Evolutionary conservation across 2,329 filamentous ascomycete species (phyloP), one percentile per base, ranked within the genome.

Genomic region (Colletotrichum gloeosporioides): DNA sequence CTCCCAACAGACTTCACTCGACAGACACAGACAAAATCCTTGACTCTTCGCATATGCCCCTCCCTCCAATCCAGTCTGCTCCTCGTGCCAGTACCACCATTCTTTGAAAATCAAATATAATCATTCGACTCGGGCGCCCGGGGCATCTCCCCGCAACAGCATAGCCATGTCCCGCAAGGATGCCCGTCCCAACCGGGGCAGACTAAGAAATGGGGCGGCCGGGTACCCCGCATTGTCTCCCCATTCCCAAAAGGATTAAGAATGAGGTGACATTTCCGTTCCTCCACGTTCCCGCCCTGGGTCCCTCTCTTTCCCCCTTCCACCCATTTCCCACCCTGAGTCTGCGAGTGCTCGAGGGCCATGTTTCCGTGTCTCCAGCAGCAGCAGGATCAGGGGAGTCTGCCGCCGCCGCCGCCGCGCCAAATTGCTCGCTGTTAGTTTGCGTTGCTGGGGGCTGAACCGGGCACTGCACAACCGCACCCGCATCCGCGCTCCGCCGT

Each of bases 221-320:
- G 32, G 72, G 72, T 74, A 74, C 72, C 72, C 72, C 72, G 72
- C 72, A 74, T 74, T 65, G 72, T 71, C 59, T 74, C 34, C 22
- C 59, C 72, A 59, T 71, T 61, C 72, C 72, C 67, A 71, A 71
- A 74, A 66, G 72, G 72, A 74, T 74, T 74, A 74, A 74, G 72
- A 74, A 74, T 74, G 59, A 74, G 72, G 59, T 74, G 72, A 74
- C 72, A 74, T 74, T 66, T 74, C 72, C 72, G 72, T 74, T 53
- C 72, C 31, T 71, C 67, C 44, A 59, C 72, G 59, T 71, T 49
- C 44, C 67, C 67, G 67, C 39, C 62, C 57, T 65, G 32, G 67
- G 27, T 71, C 61, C 72, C 59, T 64, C 67, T 71, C 59, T 65
- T 65, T 53, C n/a, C 25, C 71, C 39, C 57, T 55, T 67, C 39